Conservation (phyloP, 176 grass and related monocot species). For the Oryza officinalis region DNA sequence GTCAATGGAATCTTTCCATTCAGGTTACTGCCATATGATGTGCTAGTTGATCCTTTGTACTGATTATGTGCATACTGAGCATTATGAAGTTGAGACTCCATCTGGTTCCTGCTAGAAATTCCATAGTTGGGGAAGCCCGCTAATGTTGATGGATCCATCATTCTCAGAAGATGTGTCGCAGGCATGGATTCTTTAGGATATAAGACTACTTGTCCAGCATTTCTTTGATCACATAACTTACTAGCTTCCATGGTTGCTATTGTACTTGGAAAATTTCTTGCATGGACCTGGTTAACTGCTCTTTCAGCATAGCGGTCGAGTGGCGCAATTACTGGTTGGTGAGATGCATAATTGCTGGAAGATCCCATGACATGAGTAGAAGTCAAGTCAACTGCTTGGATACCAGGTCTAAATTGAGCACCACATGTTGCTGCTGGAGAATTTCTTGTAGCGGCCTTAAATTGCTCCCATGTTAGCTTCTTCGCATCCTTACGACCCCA, state of each 20-base stretch:
- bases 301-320: conserved; percentile 22
- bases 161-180: conserved; percentile 57
- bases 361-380: conserved; percentile 35
- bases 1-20: conserved; percentile 31
- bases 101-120: conserved; percentile 28
- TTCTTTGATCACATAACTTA: conserved; percentile 41
- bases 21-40: conserved; percentile 25
- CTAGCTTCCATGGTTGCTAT: conserved; percentile 31
- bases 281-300: conserved; percentile 18
- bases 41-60: conserved; percentile 35
- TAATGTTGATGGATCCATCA: conserved; percentile 54
- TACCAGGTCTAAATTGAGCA: conserved; percentile 40
- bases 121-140: conserved; percentile 33
- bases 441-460: conserved; percentile 30
- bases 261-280: conserved; percentile 30
- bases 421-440: conserved; percentile 9
- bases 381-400: conserved; percentile 23
- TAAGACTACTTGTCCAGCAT: conserved; percentile 14
- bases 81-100: conserved; percentile 30
- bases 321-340: conserved; percentile 3
- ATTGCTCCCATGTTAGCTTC: conserved; percentile 39
- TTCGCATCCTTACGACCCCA: conserved; percentile 31
- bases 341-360: conserved; percentile 32
- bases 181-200: conserved; percentile 58
- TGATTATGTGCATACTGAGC: conserved; percentile 21